Conservation (phyloP, 805 yeast genomes). For the Blastobotrys mokoenaii region DNA sequence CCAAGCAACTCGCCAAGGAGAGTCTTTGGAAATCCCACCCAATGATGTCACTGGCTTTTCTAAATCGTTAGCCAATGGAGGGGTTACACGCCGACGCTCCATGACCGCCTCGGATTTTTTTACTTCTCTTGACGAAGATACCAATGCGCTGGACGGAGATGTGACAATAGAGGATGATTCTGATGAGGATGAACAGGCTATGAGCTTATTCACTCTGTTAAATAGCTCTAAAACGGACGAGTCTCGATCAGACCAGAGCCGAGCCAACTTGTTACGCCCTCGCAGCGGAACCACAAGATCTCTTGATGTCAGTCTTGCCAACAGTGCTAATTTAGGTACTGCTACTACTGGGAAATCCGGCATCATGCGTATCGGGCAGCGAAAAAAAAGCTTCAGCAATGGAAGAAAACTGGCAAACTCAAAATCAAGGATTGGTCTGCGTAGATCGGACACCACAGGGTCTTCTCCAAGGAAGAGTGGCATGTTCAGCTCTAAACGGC, state of each 20-base stretch:
- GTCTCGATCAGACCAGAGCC: neutral
- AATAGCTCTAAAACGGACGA: constrained; percentile 8
- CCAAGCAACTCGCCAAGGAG: constrained; percentile 74
- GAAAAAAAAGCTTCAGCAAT: constrained; percentile 13
- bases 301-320: constrained; percentile 7
- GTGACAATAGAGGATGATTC: constrained; percentile 4
- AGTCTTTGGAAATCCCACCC: constrained; percentile 57
- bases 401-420: neutral
- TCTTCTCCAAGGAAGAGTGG: constrained; percentile 2
- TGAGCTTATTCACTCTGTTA: constrained; percentile 17
- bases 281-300: constrained; percentile 17
- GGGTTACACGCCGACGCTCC: no score
- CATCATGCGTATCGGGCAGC: constrained; percentile 14
- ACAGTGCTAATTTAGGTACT: neutral
- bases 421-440: neutral
- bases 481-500: neutral
- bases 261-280: constrained; percentile 13
- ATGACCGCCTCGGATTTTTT: neutral
- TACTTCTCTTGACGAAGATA: neutral
- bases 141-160: constrained; percentile 1
- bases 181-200: constrained; percentile 20
- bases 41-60: neutral
- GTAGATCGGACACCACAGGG: constrained; percentile 2
- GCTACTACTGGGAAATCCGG: constrained; percentile 2
- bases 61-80: neutral